Conservation (phyloP, 352 stramenopile genomes). For the Phytopythium mirpurense region DNA sequence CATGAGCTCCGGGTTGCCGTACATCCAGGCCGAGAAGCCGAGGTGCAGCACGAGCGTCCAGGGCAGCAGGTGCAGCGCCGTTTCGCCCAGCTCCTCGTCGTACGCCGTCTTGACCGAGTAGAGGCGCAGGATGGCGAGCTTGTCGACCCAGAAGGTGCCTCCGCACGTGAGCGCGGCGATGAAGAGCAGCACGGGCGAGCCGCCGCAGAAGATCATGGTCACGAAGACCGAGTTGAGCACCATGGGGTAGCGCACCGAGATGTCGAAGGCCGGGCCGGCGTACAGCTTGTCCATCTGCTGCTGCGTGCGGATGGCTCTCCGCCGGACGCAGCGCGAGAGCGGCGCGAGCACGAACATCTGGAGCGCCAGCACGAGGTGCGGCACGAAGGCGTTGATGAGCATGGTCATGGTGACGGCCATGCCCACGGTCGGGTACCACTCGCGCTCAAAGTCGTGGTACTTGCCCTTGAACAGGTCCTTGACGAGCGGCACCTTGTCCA, state of each 20-base stretch:
- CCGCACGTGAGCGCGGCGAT: conserved; percentile 57
- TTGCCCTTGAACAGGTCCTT: conserved; percentile 70
- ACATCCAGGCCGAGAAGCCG: conserved; percentile 81
- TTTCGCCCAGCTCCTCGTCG: conserved; percentile 69
- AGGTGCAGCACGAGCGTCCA: conserved; percentile 72
- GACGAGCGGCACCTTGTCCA: conserved; percentile 36
- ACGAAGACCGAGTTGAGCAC: conserved; percentile 85
- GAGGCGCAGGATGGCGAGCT: conserved; percentile 67
- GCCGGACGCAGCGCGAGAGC: conserved; percentile 30
- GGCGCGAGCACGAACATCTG: conserved; percentile 59
- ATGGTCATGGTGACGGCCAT: conserved; percentile 86
- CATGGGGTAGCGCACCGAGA: conserved; percentile 76
- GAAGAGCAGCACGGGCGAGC: conserved; percentile 74
- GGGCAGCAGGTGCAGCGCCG: conserved; percentile 45
- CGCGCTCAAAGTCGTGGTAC: conserved; percentile 76
- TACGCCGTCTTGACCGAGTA: conserved; percentile 80
- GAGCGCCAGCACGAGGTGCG: conserved; percentile 52
- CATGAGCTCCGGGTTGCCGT: conserved; percentile 67
- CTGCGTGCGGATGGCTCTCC: conserved; percentile 53
- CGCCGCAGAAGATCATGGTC: conserved; percentile 76
- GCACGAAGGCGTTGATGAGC: conserved; percentile 75
- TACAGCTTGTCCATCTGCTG: conserved; percentile 78
- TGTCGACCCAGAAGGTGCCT: conserved; percentile 77
- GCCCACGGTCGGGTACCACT: conserved; percentile 85
- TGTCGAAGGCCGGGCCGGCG: conserved; percentile 63